These are phyloP conservation scores for Juncus inflexus DNA, from an alignment of 176 grass and related monocot genomes.

Conservation along the genomic window DNA sequence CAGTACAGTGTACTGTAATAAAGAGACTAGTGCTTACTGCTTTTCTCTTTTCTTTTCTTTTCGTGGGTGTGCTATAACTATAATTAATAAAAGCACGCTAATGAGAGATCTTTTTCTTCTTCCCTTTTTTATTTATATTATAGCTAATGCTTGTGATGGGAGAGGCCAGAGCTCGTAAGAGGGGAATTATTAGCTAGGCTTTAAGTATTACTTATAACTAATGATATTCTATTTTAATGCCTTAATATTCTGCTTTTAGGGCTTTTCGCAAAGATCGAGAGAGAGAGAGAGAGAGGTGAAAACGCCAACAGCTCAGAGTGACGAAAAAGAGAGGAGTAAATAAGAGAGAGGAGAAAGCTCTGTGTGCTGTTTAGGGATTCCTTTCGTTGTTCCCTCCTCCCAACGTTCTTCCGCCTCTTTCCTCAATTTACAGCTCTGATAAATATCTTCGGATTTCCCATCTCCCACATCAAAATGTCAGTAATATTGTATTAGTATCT, in stretches of 20 bases:
- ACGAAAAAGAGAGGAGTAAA: constrained; percentile 19
- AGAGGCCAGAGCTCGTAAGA: background rate
- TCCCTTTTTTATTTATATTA: background rate
- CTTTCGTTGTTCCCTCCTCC: constrained; percentile 19
- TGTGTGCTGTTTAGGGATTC: constrained; percentile 17
- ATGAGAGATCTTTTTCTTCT: constrained; percentile 16
- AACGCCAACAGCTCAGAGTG: constrained; percentile 20
- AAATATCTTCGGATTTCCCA: too few relatives aligned
- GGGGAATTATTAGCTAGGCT: constrained; percentile 6
- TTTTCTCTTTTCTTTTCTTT: constrained; percentile 1
- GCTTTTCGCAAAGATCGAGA: constrained; percentile 19
- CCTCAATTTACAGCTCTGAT: too few relatives aligned
- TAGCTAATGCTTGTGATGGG: background rate
- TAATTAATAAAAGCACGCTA: constrained; percentile 15
- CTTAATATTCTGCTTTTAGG: background rate
- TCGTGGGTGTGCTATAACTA: background rate
- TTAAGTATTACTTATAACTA: background rate
- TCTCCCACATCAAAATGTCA: too few relatives aligned
- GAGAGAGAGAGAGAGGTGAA: constrained; percentile 13
- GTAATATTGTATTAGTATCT: too few relatives aligned
- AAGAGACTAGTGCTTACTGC: background rate
- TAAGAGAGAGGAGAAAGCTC: constrained; percentile 13
- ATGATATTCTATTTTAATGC: background rate
- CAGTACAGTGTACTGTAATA: constrained; percentile 14
- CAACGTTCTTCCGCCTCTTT: constrained; percentile 6